Evolutionary conservation across 176 grass and related monocot species (phyloP), one percentile per base, ranked within the genome.

Genomic region (Oropetium thomaeum): DNA sequence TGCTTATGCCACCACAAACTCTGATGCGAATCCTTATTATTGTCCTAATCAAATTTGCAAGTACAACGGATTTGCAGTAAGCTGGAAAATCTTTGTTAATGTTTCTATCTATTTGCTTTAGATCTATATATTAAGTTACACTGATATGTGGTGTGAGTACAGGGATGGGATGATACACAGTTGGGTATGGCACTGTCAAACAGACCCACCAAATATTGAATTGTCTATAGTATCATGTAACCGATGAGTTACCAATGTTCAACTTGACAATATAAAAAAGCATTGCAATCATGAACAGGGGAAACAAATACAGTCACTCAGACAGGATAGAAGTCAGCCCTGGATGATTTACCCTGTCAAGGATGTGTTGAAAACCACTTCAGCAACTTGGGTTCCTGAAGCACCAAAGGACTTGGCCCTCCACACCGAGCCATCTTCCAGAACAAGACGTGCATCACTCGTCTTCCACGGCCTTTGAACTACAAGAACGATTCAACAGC

Each of bases 351-450:
- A 98, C 95, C 95, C 95, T 62, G 96, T 99, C 82, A 99, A 72
- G 22, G 89, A 92, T 28, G 96, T 95, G 76, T 95, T 99, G 82
- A 99, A 95, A 22, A 99, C 96, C 22, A 99, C 96, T 84, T 99
- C 96, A 55, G 79, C 96, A 67, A 92, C 82, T 87, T 99, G 91
- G 2, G 89, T 99, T 82, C 91, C 91, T 39, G 89, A 80, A 34
- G 84, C 96, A 33, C 96, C 96, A 51, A 99, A 99, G 16, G 91
- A 92, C 62, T 92, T 99, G 5, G 91, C 96, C 34, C 51, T 92
- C 96, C 96, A 99, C 32, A 95, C 84, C 13, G 91, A 95, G 43
- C 96, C 91, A 82, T 99, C 96, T 81, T 99, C 91, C 30, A 99
- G 91, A 33, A 99, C 91, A 68, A 99, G 89, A 30, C 96, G 88